Conservation (phyloP, 129 eudicot species). For the Dittrichia graveolens region DNA sequence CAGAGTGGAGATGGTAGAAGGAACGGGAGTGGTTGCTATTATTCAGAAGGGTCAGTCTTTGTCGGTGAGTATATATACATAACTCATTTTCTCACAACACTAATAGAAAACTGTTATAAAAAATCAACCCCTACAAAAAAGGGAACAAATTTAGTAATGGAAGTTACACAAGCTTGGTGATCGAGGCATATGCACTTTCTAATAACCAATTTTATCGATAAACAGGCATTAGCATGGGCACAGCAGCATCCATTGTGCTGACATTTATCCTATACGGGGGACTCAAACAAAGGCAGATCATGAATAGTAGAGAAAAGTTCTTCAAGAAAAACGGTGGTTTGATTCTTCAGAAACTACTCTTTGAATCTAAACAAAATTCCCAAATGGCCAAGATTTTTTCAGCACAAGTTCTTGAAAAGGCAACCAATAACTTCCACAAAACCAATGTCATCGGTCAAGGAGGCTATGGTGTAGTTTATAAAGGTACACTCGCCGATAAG, state of each 20-base stretch:
- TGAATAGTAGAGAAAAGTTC: slow-evolving; percentile 27
- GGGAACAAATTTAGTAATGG: neutral
- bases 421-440: slow-evolving; percentile 18
- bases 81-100: neutral
- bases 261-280: slow-evolving; percentile 21
- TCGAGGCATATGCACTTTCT: neutral
- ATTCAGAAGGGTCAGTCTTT: neutral
- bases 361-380: slow-evolving; percentile 6
- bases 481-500: slow-evolving; percentile 11
- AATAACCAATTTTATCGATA: neutral
- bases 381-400: slow-evolving; percentile 20
- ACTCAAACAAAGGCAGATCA: slow-evolving; percentile 30
- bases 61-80: neutral
- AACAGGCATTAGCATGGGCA: slow-evolving; percentile 27
- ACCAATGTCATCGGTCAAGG: slow-evolving; percentile 5
- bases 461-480: slow-evolving; percentile 5
- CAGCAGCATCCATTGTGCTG: slow-evolving; percentile 9
- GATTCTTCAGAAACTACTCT: slow-evolving; percentile 36
- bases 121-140: too few species aligned
- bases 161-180: neutral
- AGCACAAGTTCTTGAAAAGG: slow-evolving; percentile 4
- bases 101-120: neutral
- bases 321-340: slow-evolving; percentile 33
- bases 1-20: slow-evolving; percentile 27
- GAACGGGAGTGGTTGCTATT: slow-evolving; percentile 21